phyloP scores from a whole-genome alignment of 768 basidiomycete species.

The Russula emetica region DNA sequence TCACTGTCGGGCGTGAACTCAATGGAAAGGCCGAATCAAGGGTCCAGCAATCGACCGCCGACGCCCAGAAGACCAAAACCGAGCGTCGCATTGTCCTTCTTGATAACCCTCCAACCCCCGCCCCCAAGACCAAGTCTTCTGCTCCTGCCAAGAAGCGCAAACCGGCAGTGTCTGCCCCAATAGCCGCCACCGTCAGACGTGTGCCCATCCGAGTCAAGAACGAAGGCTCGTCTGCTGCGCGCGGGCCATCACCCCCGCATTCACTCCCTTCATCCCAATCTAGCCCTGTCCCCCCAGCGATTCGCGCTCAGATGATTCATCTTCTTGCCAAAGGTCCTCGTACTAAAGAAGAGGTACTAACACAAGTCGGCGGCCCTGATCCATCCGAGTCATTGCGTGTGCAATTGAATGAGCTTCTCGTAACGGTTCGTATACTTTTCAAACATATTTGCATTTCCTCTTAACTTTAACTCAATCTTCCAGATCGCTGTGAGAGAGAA shows the following conservation, averaged over 20 bases:
- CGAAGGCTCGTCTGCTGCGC: constrained; percentile 33
- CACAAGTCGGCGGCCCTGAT: constrained; percentile 44
- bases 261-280: constrained; percentile 18
- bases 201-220: constrained; percentile 26
- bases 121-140: constrained; percentile 35
- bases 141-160: constrained; percentile 28
- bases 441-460: neutral
- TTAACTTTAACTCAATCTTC: constrained; percentile 3
- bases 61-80: constrained; percentile 43
- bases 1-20: constrained; percentile 61
- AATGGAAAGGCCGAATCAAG: constrained; percentile 40
- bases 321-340: constrained; percentile 51
- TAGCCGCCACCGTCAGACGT: constrained; percentile 18
- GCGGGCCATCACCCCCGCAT: constrained; percentile 33
- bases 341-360: constrained; percentile 38
- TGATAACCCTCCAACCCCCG: constrained; percentile 37
- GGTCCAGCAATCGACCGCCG: constrained; percentile 38
- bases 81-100: constrained; percentile 46
- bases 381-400: constrained; percentile 36
- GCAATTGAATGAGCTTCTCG: constrained; percentile 47
- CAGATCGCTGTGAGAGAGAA: constrained; percentile 25
- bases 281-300: constrained; percentile 24
- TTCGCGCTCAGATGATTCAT: constrained; percentile 47
- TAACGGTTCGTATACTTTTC: constrained; percentile 40
- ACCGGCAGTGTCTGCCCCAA: constrained; percentile 5